Base-by-base conservation (phyloP, 2,329 filamentous ascomycete genomes). In the Gyromitra esculenta region DNA sequence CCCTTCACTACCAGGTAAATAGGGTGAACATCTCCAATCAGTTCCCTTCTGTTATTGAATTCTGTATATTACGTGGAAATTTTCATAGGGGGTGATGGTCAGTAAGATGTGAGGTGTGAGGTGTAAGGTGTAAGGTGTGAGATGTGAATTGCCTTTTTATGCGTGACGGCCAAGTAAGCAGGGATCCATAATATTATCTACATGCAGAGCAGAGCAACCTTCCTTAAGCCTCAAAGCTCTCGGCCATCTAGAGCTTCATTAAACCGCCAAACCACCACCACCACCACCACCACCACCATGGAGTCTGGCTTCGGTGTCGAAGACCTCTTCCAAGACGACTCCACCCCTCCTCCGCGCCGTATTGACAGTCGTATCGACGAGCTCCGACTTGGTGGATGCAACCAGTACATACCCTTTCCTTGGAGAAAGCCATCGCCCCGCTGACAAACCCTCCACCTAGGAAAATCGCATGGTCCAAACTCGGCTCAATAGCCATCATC, bases 391-490 rank as follows among this genome's bases (percentile, higher is more conserved):
- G 78, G 79, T 11, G 80, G 80, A 4, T 81, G 80, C 63, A 79
- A 80, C 43, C 79, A 80, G 79, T 80, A 68, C n/a, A 73, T 76
- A 18, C n/a, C 11, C 57, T 13, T 52, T 13, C 37, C 54, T 15
- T 62, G 8, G 21, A 25, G 21, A 54, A 31, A 31, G 25, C 43
- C 37, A 18, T 54, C 9, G 35, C 39, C 35, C 6, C n/a, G 7
- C 62, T 50, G 41, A 57, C 45, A 39, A 25, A 77, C 80, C 72
- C 25, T 50, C 50, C 39, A 9, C 62, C 57, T 80, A 96, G 94
- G 82, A 89, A 89, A 79, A 88, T 97, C 69, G 90, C 92, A 39
- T 98, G 95, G 94, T 97, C 95, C 9, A 94, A 91, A 81, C 88
- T 90, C 77, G 95, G 95, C 56, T 93, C 91, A 76, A 92, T 98